A percentile compares a stretch with the other conserved stretches of the same genome.
Conservation (phyloP, 1,139 yeast species). For the Nadsonia commutata region DNA sequence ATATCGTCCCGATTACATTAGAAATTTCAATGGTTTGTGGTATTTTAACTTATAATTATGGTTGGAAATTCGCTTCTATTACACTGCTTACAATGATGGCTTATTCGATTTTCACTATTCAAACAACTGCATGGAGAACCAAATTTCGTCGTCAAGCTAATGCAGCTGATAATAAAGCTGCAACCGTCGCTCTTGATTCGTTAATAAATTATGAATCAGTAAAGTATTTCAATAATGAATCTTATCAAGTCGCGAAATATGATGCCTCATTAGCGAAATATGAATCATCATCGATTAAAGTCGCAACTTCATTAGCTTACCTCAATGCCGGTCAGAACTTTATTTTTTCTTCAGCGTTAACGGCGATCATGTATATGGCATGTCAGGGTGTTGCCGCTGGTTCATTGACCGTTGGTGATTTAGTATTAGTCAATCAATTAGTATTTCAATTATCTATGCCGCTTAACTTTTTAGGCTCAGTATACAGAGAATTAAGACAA, state of each 20-base stretch:
- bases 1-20: constrained; percentile 80
- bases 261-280: constrained; percentile 61
- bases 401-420: constrained; percentile 77
- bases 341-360: constrained; percentile 80
- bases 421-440: constrained; percentile 88
- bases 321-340: constrained; percentile 85
- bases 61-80: constrained; percentile 75
- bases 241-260: constrained; percentile 64
- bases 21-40: constrained; percentile 92
- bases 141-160: constrained; percentile 83
- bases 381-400: constrained; percentile 83
- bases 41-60: constrained; percentile 82
- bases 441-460: constrained; percentile 95
- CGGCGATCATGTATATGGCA: constrained; percentile 99
- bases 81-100: constrained; percentile 79
- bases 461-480: constrained; percentile 84
- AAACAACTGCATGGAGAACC: constrained; percentile 95
- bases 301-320: constrained; percentile 83
- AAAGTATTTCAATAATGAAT: constrained; percentile 84
- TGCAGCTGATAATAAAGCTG: constrained; percentile 87
- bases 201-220: constrained; percentile 89
- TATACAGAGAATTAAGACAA: constrained; percentile 86
- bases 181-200: constrained; percentile 87
- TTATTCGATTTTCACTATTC: constrained; percentile 73
- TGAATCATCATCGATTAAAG: constrained; percentile 71